Conservation (phyloP, 306 rosid genomes). For the Cucumis cinereus region DNA sequence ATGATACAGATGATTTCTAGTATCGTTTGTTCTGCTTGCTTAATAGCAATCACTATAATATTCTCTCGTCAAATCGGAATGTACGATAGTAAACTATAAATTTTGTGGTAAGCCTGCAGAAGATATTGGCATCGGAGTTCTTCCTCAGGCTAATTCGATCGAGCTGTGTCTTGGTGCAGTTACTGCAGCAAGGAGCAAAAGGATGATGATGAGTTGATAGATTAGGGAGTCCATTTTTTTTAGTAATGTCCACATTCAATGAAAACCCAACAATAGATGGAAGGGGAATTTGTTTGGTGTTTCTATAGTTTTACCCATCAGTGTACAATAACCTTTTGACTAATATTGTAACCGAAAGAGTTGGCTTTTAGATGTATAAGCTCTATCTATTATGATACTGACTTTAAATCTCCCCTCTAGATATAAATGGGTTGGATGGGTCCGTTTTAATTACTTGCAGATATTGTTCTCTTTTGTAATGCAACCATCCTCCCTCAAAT, state of each 20-base stretch:
- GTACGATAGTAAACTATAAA: conserved; percentile 64
- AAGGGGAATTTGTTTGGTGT: conserved; percentile 56
- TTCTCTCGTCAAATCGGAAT: conserved; percentile 30
- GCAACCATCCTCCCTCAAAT: conserved; percentile 5
- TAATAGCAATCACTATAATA: conserved; percentile 18
- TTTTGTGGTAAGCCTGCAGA: conserved; percentile 59
- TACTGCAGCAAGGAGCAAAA: conserved; percentile 51
- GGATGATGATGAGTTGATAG: conserved; percentile 64
- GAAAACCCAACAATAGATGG: conserved; percentile 42
- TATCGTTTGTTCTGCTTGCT: conserved; percentile 22
- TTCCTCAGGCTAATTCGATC: conserved; percentile 49
- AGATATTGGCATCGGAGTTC: conserved; percentile 42
- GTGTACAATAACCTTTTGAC: conserved; percentile 24
- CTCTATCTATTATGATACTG: conserved; percentile 1
- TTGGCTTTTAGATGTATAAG: conserved; percentile 11
- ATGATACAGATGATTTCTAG: conserved; percentile 55
- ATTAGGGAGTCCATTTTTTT: conserved; percentile 71
- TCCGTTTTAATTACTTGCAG: neutral
- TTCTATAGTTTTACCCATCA: conserved; percentile 48
- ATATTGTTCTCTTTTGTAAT: conserved; percentile 1
- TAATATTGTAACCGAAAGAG: conserved; percentile 12
- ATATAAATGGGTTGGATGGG: conserved; percentile 7
- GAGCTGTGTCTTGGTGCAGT: conserved; percentile 45
- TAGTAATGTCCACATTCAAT: conserved; percentile 45
- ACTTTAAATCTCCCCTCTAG: neutral